These are phyloP conservation scores for Kwoniella mangroviensis DNA, from an alignment of 768 basidiomycete genomes.

Conservation along the genomic window DNA sequence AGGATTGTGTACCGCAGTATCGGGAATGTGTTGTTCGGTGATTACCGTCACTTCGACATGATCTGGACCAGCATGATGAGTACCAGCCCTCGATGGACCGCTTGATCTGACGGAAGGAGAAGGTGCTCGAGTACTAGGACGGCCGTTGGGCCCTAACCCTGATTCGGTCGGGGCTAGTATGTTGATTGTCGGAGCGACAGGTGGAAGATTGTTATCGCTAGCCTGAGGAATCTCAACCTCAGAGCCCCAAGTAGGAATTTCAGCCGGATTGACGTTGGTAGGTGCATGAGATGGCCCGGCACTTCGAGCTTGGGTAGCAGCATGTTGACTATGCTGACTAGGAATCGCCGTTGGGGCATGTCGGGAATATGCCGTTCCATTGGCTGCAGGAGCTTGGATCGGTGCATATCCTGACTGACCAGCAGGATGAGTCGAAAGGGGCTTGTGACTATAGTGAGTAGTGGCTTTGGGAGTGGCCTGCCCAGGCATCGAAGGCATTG, in stretches of 20 bases:
- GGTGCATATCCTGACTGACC: background rate
- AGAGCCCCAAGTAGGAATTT: slow-evolving; percentile 45
- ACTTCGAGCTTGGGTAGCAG: slow-evolving; percentile 13
- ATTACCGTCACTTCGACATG: slow-evolving; percentile 35
- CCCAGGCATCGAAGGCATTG: slow-evolving; percentile 13
- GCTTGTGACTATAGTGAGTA: slow-evolving; percentile 10
- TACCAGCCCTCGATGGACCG: background rate
- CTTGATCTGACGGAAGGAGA: slow-evolving; percentile 4
- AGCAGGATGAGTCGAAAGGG: slow-evolving; percentile 9
- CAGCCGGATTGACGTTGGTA: slow-evolving; percentile 22
- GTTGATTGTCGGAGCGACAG: slow-evolving; percentile 46
- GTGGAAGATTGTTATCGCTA: slow-evolving; percentile 24
- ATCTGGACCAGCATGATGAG: slow-evolving; percentile 13
- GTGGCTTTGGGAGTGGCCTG: slow-evolving; percentile 2
- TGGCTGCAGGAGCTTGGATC: background rate
- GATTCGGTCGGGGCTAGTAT: slow-evolving; percentile 54
- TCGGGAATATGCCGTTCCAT: background rate
- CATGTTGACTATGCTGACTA: background rate
- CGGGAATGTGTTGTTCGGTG: slow-evolving; percentile 14
- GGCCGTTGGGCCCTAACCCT: slow-evolving; percentile 27
- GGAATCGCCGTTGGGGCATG: background rate
- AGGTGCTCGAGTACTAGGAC: slow-evolving; percentile 19
- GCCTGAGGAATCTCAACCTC: slow-evolving; percentile 49
- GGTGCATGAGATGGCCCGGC: background rate
- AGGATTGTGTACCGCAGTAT: slow-evolving; percentile 31